Percentiles rank a stretch among this genome's conserved stretches.
phyloP scores from a whole-genome alignment of 2,329 filamentous ascomycete species.

The Niveomyces coronatus region DNA sequence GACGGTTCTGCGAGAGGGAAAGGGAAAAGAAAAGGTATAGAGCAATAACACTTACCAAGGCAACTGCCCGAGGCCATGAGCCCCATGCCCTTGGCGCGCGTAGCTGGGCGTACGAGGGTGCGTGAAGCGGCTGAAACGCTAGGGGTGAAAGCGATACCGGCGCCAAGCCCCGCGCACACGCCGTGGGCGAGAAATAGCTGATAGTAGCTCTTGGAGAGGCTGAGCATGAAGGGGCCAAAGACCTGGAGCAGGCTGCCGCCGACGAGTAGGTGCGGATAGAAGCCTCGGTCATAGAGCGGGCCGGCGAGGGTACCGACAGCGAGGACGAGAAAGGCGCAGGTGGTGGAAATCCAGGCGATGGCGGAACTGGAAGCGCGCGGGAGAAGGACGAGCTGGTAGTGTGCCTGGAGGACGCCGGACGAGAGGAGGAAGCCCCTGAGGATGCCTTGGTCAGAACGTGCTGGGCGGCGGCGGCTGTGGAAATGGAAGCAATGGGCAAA shows the following conservation, averaged over 20 bases:
- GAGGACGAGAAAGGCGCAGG: constrained; percentile 26
- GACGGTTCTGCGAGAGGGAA: not conserved
- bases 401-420: constrained; percentile 46
- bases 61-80: constrained; percentile 27
- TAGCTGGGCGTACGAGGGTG: constrained; percentile 28
- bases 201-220: constrained; percentile 26
- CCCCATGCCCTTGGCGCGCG: constrained; percentile 30
- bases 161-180: constrained; percentile 28
- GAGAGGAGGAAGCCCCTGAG: constrained; percentile 30
- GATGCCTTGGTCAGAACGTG: not conserved
- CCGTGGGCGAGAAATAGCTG: constrained; percentile 23
- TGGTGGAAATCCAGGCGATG: constrained; percentile 25
- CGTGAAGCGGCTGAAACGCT: constrained; percentile 27
- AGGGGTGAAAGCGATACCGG: constrained; percentile 27
- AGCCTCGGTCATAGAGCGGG: constrained; percentile 27
- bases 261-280: constrained; percentile 22
- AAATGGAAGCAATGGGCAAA: too few relatives aligned
- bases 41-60: constrained; percentile 15
- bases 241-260: constrained; percentile 26
- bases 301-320: constrained; percentile 25
- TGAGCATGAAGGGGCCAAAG: constrained; percentile 47
- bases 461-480: not conserved
- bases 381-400: constrained; percentile 33
- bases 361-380: constrained; percentile 17
- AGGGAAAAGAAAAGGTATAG: not conserved